These are phyloP conservation scores for Aureococcus anophagefferens DNA, from an alignment of 108 stramenopile species.

Conservation along the genomic window DNA sequence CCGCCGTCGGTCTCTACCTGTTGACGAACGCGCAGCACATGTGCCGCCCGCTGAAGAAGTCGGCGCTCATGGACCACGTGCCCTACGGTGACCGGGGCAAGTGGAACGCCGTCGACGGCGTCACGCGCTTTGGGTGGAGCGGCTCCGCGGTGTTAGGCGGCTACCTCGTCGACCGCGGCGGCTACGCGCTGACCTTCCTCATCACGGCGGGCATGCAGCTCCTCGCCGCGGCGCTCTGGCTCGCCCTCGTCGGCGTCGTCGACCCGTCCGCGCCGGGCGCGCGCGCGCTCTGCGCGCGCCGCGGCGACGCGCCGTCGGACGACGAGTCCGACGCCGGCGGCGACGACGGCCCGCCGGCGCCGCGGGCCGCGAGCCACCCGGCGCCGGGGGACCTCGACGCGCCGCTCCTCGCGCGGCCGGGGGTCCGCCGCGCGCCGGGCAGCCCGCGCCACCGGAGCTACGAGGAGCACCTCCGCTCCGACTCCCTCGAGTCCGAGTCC, in stretches of 20 bases:
- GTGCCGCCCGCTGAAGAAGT: background rate
- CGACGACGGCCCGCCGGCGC: too few relatives aligned
- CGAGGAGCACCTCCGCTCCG: too few relatives aligned
- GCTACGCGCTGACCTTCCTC: slow-evolving; percentile 1
- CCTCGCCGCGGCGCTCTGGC: background rate
- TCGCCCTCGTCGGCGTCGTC: background rate
- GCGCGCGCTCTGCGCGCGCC: too few relatives aligned
- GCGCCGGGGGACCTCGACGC: too few relatives aligned
- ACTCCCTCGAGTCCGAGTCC: too few relatives aligned
- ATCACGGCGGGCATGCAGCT: slow-evolving; percentile 6
- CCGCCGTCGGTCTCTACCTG: background rate
- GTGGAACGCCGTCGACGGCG: slow-evolving; percentile 13
- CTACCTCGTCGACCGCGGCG: slow-evolving; percentile 7
- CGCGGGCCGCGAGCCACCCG: too few relatives aligned
- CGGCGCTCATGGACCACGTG: slow-evolving; percentile 10
- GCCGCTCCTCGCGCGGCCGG: too few relatives aligned
- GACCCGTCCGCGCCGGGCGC: too few relatives aligned
- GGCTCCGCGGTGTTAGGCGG: slow-evolving; percentile 14
- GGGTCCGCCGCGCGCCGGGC: too few relatives aligned
- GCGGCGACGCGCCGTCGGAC: too few relatives aligned
- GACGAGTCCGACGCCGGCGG: too few relatives aligned
- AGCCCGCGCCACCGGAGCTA: too few relatives aligned
- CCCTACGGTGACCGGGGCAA: background rate
- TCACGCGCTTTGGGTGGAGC: slow-evolving; percentile 6
- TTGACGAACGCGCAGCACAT: background rate